Percentiles rank a stretch among this genome's conserved stretches.
phyloP scores from a whole-genome alignment of 1,284 basidiomycete genomes.

The Meira nashicola region DNA sequence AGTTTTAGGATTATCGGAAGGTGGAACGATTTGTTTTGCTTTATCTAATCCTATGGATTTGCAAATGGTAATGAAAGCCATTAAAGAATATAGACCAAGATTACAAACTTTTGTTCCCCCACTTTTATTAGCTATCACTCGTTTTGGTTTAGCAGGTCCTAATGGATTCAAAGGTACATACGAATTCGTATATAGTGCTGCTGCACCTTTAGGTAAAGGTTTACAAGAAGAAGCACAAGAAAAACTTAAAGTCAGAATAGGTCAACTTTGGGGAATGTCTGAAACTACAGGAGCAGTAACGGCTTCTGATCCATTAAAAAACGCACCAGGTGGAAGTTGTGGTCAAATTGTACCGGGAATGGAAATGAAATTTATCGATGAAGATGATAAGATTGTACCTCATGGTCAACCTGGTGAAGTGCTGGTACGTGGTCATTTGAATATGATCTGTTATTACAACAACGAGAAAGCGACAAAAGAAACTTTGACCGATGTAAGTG shows the following conservation, averaged over 20 bases:
- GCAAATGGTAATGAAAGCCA: neutral
- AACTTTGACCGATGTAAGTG: conserved; percentile 59
- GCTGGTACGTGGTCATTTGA: conserved; percentile 69
- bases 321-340: neutral
- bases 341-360: neutral
- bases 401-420: conserved; percentile 65
- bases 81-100: too few species aligned
- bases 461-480: conserved; percentile 61
- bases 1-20: neutral
- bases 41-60: neutral
- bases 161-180: neutral
- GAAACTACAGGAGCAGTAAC: conserved; percentile 1
- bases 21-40: neutral
- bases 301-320: neutral
- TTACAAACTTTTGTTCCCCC: neutral
- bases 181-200: neutral
- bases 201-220: neutral
- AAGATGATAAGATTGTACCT: neutral
- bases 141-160: neutral
- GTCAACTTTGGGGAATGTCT: neutral
- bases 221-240: neutral
- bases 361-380: neutral
- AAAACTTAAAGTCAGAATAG: neutral
- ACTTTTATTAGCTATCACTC: neutral
- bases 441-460: conserved; percentile 64